These are phyloP conservation scores for Gamarada debralockiae DNA, from an alignment of 495 filamentous ascomycete genomes.

Conservation along the genomic window DNA sequence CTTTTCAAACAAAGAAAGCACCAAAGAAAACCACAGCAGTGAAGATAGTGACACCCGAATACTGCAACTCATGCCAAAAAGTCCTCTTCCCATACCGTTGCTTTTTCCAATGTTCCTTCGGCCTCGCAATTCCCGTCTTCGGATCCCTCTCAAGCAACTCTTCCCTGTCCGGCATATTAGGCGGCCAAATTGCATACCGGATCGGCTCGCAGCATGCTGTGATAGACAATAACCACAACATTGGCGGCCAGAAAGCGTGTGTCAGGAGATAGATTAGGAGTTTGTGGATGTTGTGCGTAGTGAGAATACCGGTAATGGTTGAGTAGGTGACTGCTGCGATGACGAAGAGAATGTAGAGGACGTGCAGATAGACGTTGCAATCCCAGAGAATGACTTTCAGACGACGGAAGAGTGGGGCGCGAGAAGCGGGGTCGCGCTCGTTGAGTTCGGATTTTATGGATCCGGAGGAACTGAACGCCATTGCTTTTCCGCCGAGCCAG, in stretches of 20 bases:
- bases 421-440: constrained; percentile 16
- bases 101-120: constrained; percentile 38
- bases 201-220: constrained; percentile 33
- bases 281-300: constrained; percentile 2
- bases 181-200: constrained; percentile 41
- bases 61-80: constrained; percentile 40
- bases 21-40: constrained; percentile 38
- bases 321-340: constrained; percentile 32
- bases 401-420: constrained; percentile 8
- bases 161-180: constrained; percentile 38
- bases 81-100: constrained; percentile 36
- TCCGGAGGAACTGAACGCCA: constrained; percentile 17
- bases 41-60: constrained; percentile 32
- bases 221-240: constrained; percentile 35
- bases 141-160: constrained; percentile 37
- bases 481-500: constrained; percentile 22
- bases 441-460: constrained; percentile 16
- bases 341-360: constrained; percentile 36
- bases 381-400: constrained; percentile 20
- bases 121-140: constrained; percentile 42
- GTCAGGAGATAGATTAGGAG: constrained; percentile 38
- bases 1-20: constrained; percentile 35
- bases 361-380: constrained; percentile 12
- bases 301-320: constrained; percentile 15
- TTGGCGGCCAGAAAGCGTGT: constrained; percentile 45